These are phyloP conservation scores for Acanthamoeba healyi DNA, from an alignment of 208 protist species.

Conservation along the genomic window DNA sequence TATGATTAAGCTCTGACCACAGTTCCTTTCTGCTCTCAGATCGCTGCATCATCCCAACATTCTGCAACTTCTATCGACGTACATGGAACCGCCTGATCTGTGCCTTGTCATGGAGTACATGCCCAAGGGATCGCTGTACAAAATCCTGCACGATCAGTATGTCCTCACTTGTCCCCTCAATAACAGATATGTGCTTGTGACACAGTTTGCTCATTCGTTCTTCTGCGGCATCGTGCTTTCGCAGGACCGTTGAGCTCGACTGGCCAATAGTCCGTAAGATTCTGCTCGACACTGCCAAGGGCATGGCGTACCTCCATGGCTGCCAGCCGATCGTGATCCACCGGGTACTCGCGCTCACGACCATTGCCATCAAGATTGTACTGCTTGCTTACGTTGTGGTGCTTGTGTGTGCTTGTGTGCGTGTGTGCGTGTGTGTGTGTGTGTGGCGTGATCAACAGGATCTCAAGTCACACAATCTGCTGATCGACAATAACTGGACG, in stretches of 20 bases:
- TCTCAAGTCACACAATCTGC: constrained; percentile 68
- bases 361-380: neutral
- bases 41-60: constrained; percentile 69
- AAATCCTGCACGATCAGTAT: constrained; percentile 52
- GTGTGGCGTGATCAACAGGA: constrained; percentile 20
- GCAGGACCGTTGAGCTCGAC: constrained; percentile 41
- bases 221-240: neutral
- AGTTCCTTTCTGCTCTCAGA: neutral
- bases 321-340: constrained; percentile 70
- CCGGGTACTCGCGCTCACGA: neutral
- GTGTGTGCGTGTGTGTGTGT: neutral
- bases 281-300: constrained; percentile 35
- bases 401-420: too few species aligned
- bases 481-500: constrained; percentile 70
- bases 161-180: neutral
- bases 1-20: neutral
- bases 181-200: too few species aligned
- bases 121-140: constrained; percentile 68
- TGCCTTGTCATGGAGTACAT: constrained; percentile 75
- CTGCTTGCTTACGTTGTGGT: neutral
- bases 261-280: constrained; percentile 70
- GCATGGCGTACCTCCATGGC: constrained; percentile 68
- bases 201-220: too few species aligned
- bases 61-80: constrained; percentile 46
- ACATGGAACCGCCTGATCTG: constrained; percentile 49